Evolutionary conservation across 495 filamentous ascomycete species (phyloP), one percentile per base, ranked within the genome.

Genomic region (Aspergillus leporis): DNA sequence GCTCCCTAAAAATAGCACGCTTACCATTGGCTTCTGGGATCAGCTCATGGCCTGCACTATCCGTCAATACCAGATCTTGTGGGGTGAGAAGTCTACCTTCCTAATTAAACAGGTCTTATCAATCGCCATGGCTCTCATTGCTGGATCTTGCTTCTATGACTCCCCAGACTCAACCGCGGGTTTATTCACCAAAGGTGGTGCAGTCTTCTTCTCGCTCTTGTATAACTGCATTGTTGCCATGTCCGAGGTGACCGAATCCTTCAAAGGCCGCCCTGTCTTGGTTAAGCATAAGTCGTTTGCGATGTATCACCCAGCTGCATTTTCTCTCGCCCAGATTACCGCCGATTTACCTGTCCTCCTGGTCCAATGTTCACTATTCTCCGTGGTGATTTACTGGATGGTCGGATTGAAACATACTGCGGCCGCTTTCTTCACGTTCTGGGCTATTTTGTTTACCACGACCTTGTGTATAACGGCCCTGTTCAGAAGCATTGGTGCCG

Each of bases 311-410:
- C 90, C 90, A 6, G 81, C 86, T 12, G 89, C 90, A 7, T 88
- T 86, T 41, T 86, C 83, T 25, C 77, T 93, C 48, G 89, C 87
- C 2, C 82, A 89, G 50, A 87, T 88, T 3, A 72, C 88, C 12
- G 80, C 86, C 10, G 90, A 93, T 62, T 71, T 90, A 14, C 89
- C 89, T 0, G 72, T 91, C 1, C 74, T 88, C 1, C 62, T 89
- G n/a, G 69, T 83, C 53, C 87, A 90, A 55, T 79, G 88, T 7
- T 61, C 80, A 40, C 74, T 90, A 23, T 92, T 91, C 67, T 75
- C 83, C 43, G 60, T 90, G 31, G 82, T 91, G 23, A 73, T 92
- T 7, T 93, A 91, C 75, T 92, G 90, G 67, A 91, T 91, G 87
- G 78, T 78, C 3, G 73, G 80, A 8, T 58, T 85, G 56, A 70